Conservation (phyloP, 306 rosid species). For the Prunus davidiana region DNA sequence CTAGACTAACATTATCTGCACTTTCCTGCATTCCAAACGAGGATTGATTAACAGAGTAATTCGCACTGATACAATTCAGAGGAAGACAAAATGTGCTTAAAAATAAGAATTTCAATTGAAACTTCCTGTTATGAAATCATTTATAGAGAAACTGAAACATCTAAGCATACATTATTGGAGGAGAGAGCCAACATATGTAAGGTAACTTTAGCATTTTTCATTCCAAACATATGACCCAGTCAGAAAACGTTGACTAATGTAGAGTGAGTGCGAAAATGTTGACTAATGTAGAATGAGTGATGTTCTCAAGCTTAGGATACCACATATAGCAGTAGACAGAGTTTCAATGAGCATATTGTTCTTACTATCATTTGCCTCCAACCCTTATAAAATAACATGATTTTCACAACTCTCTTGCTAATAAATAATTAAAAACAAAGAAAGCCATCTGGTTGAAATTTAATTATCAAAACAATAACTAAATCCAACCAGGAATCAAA, state of each 20-base stretch:
- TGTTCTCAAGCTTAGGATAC: not conserved
- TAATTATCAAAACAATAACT: not conserved
- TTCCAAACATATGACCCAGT: not conserved
- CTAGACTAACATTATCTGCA: slow-evolving; percentile 93
- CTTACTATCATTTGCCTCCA: not conserved
- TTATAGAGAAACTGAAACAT: slow-evolving; percentile 4
- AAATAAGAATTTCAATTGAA: slow-evolving; percentile 1
- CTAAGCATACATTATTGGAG: not conserved
- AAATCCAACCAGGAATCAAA: slow-evolving; percentile 12
- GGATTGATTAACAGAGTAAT: slow-evolving; percentile 18
- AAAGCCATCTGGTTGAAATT: slow-evolving; percentile 14
- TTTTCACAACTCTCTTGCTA: slow-evolving; percentile 4
- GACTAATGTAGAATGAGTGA: not conserved
- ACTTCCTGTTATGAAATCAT: not conserved
- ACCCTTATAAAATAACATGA: slow-evolving; percentile 5
- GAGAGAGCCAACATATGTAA: not conserved
- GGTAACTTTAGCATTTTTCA: not conserved
- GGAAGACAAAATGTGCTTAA: slow-evolving; percentile 5
- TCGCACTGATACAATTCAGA: not conserved
- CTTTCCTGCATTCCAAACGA: slow-evolving; percentile 74
- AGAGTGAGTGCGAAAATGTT: not conserved
- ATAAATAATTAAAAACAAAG: not conserved
- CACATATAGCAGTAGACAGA: not conserved
- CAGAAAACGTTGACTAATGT: not conserved
- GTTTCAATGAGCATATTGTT: not conserved